These are phyloP conservation scores for Russula virescens DNA, from an alignment of 768 basidiomycete species.

Conservation along the genomic window DNA sequence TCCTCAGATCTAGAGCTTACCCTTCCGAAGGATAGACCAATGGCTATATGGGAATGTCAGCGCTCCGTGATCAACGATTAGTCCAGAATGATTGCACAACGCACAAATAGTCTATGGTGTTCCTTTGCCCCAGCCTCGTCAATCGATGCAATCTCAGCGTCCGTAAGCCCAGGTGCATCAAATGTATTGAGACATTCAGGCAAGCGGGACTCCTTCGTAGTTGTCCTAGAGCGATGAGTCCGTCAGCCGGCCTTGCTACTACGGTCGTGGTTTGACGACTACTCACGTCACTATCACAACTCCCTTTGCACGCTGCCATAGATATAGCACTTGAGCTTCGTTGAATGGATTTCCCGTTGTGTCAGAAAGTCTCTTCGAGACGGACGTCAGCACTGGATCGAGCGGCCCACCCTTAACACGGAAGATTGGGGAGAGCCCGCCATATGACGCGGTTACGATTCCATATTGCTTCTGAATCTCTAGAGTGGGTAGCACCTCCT, in stretches of 20 bases:
- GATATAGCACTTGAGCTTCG: constrained; percentile 30
- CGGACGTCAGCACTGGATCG: constrained; percentile 34
- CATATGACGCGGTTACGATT: constrained; percentile 39
- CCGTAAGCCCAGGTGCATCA: constrained; percentile 34
- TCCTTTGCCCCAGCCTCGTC: constrained; percentile 29
- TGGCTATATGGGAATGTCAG: neutral
- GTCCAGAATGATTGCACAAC: neutral
- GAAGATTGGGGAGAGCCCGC: constrained; percentile 37
- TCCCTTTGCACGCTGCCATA: constrained; percentile 32
- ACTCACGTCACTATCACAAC: constrained; percentile 33
- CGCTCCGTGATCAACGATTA: too few relatives aligned
- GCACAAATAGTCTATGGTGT: constrained; percentile 31
- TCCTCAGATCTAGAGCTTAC: neutral
- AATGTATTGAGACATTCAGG: constrained; percentile 43
- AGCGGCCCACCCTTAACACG: constrained; percentile 36
- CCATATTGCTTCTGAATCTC: constrained; percentile 33
- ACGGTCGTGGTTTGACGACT: neutral
- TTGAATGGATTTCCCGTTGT: constrained; percentile 27
- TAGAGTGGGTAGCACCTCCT: constrained; percentile 36
- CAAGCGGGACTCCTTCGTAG: constrained; percentile 38
- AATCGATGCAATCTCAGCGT: constrained; percentile 29
- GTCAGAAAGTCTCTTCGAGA: constrained; percentile 28
- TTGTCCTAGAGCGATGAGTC: constrained; percentile 31
- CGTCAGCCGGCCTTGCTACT: neutral
- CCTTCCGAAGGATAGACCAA: neutral